Evolutionary conservation across 2,329 filamentous ascomycete species (phyloP), one percentile per base, ranked within the genome.

Genomic region (Fusarium sp.): DNA sequence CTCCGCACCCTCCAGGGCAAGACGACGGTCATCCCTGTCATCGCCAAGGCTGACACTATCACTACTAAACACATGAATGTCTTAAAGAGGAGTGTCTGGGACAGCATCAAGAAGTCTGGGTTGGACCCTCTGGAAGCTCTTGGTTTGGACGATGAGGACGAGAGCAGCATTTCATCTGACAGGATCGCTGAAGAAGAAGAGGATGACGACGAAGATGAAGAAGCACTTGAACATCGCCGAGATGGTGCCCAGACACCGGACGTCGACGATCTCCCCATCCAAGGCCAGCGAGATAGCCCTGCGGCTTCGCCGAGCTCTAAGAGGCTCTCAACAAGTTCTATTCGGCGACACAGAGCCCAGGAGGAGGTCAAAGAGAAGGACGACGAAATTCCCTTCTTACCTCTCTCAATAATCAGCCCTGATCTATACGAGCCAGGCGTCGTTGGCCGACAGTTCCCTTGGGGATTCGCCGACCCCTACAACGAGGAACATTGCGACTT

Each of bases 391-490:
- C 93, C 93, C 0, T 92, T 94, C 78, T 84, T 98, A 28, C 96
- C 96, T 1, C 90, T 98, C 77, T 97, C 94, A 41, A 93, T 98
- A 78, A 92, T 99, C 78, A 97, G 94, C 67, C 96, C 96, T 0
- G 96, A 99, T 79, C 88, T 93, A 43, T 97, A 98, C 81, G 93
- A 97, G 75, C 91, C 91, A 9, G 89, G 87, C 34, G 85, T 93
- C 15, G 83, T 97, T 65, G 96, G 96, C 47, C 92, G 96, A 65
- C 91, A 92, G 70, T 99, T 98, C 79, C 93, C 96, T 0, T 99
- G 96, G 96, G 96, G 96, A 7, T 97, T 98, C 74, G 96, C 96
- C 6, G 94, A 98, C 77, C 96, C 96, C 1, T 95, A 96, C 84
- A 91, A 98, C 76, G 87, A 91, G 31, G 89, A 93, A 74, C 96